A percentile compares a stretch with the other conserved stretches of the same genome.
Evolutionary conservation across 2,329 filamentous ascomycete species (phyloP).

Genomic region (Penicillium expansum): DNA sequence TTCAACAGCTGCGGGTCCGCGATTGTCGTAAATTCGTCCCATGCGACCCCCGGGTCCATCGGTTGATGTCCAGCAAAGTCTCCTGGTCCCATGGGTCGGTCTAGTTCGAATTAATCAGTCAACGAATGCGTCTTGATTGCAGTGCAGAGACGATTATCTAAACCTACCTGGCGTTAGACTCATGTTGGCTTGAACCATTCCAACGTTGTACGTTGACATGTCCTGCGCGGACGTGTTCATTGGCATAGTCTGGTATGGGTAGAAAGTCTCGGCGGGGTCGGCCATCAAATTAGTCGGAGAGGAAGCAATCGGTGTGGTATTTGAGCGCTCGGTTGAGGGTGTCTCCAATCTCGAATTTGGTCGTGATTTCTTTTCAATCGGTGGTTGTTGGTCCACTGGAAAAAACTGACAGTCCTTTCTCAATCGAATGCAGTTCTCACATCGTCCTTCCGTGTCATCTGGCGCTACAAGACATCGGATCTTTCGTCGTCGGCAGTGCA

Average conservation of each 20-base stretch:
- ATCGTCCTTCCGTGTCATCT: slow-evolving; percentile 71
- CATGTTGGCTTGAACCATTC: slow-evolving; percentile 34
- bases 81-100: slow-evolving; percentile 27
- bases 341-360: slow-evolving; percentile 46
- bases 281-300: slow-evolving; percentile 32
- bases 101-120: slow-evolving; percentile 19
- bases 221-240: slow-evolving; percentile 34
- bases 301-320: slow-evolving; percentile 48
- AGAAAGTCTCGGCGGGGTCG: slow-evolving; percentile 39
- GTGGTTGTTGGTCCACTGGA: slow-evolving; percentile 75
- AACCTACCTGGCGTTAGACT: slow-evolving; percentile 38
- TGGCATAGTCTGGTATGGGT: slow-evolving; percentile 37
- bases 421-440: slow-evolving; percentile 87
- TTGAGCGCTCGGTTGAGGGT: slow-evolving; percentile 46
- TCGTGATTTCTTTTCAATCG: slow-evolving; percentile 49
- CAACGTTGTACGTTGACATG: slow-evolving; percentile 33
- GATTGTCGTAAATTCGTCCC: slow-evolving; percentile 41
- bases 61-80: slow-evolving; percentile 32
- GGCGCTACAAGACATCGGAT: slow-evolving; percentile 81
- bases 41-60: slow-evolving; percentile 36
- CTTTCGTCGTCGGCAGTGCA: slow-evolving; percentile 87
- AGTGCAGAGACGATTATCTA: neutral
- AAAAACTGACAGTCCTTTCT: slow-evolving; percentile 94
- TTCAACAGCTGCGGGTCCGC: slow-evolving; percentile 37
- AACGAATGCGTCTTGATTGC: slow-evolving; percentile 1